Percentiles rank a stretch among this genome's conserved stretches.
These are phyloP conservation scores for Coniella vitis DNA, from an alignment of 2,329 filamentous ascomycete species.

Conservation along the genomic window DNA sequence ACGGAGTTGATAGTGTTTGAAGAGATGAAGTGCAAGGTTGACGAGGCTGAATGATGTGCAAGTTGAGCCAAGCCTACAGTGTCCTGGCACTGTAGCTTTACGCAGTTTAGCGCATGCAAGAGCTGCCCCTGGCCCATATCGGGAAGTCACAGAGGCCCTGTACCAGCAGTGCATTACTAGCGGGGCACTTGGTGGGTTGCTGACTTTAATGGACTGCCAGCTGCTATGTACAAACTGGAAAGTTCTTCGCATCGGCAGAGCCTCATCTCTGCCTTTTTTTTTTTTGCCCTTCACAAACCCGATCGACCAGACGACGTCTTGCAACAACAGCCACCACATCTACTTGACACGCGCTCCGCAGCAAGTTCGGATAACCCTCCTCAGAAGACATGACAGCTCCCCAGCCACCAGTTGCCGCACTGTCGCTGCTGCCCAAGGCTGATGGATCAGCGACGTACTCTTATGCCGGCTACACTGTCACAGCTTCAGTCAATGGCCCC, in stretches of 20 bases:
- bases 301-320: background rate
- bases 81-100: no score
- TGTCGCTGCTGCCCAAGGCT: slow-evolving; percentile 59
- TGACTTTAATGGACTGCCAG: no score
- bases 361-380: slow-evolving; percentile 9
- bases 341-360: no score
- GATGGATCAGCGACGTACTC: slow-evolving; percentile 78
- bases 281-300: background rate
- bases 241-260: slow-evolving; percentile 1
- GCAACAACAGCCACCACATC: no score
- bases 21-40: no score
- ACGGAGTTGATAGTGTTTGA: background rate
- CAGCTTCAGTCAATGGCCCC: slow-evolving; percentile 85
- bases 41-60: no score
- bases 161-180: no score
- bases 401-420: slow-evolving; percentile 42
- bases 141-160: no score
- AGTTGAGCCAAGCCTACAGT: no score
- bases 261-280: background rate
- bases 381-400: slow-evolving; percentile 35
- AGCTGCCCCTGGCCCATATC: background rate
- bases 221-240: no score
- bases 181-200: no score
- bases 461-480: slow-evolving; percentile 69
- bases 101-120: no score